A percentile compares a stretch with the other conserved stretches of the same genome.
Conservation (phyloP, 2,329 filamentous ascomycete genomes). For the Meredithiella fracta region DNA sequence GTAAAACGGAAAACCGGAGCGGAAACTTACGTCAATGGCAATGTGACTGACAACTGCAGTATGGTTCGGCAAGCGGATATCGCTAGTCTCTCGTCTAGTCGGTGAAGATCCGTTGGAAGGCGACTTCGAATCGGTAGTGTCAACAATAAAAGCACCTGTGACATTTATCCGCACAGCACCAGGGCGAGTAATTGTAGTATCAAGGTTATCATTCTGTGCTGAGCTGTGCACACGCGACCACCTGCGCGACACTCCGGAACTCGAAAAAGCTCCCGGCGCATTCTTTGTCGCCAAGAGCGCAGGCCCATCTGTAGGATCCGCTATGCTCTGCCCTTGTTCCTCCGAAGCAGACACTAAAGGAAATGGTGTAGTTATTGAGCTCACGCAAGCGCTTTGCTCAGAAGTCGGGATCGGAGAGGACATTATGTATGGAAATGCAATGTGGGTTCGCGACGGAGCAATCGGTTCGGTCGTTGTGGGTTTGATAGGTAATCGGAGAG, state of each 20-base stretch:
- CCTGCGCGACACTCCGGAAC: conserved; percentile 3
- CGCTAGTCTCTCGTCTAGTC: conserved; percentile 53
- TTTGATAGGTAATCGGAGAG: neutral
- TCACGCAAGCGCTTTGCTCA: neutral
- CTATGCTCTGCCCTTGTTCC: neutral
- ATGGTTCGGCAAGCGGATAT: conserved; percentile 92
- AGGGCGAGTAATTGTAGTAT: conserved; percentile 44
- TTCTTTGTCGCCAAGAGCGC: neutral
- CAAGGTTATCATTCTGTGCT: conserved; percentile 35
- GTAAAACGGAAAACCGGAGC: conserved; percentile 14
- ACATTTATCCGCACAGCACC: conserved; percentile 87
- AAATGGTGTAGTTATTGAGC: neutral
- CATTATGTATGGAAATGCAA: neutral
- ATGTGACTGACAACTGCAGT: conserved; percentile 92
- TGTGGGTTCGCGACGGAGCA: neutral
- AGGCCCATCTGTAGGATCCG: neutral
- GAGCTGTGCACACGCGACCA: conserved; percentile 10
- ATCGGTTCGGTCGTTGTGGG: neutral
- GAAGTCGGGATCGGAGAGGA: neutral
- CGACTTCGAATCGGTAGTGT: conserved; percentile 47
- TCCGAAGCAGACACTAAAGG: neutral
- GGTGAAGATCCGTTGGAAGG: conserved; percentile 30
- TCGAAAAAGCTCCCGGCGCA: neutral
- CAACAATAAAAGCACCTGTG: conserved; percentile 88
- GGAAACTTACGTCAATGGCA: conserved; percentile 66